These are phyloP conservation scores for Blastobotrys attinorum DNA, from an alignment of 805 yeast genomes.

Conservation along the genomic window DNA sequence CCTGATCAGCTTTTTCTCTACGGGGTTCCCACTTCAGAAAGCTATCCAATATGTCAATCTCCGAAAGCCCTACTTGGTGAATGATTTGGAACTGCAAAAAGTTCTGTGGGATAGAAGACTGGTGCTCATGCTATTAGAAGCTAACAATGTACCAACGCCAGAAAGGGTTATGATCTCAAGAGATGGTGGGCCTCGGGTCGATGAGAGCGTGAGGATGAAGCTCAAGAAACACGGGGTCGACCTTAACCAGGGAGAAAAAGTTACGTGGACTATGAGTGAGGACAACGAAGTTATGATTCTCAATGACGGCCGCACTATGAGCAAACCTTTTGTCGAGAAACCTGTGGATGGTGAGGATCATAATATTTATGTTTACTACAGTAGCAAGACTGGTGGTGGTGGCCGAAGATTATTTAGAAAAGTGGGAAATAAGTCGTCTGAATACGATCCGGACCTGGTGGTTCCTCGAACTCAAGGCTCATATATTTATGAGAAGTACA, in stretches of 20 bases:
- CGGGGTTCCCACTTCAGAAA: constrained; percentile 92
- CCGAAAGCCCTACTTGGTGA: constrained; percentile 82
- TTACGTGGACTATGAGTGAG: constrained; percentile 68
- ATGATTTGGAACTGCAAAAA: constrained; percentile 86
- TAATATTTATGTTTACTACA: constrained; percentile 87
- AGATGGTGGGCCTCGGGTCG: constrained; percentile 93
- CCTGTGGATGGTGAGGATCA: constrained; percentile 99
- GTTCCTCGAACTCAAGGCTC: constrained; percentile 85
- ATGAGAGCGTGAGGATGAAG: constrained; percentile 54
- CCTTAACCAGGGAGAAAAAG: constrained; percentile 49
- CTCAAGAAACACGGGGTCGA: constrained; percentile 56
- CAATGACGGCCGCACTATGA: constrained; percentile 63
- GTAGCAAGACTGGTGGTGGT: constrained; percentile 89
- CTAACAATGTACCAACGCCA: constrained; percentile 85
- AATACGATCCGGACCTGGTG: constrained; percentile 74
- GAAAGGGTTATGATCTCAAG: constrained; percentile 79
- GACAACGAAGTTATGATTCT: constrained; percentile 69
- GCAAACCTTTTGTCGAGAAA: constrained; percentile 93
- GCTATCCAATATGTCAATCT: constrained; percentile 86
- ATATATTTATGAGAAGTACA: constrained; percentile 84
- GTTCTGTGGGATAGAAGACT: constrained; percentile 96
- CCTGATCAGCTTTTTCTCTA: constrained; percentile 85
- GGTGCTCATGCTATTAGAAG: constrained; percentile 69
- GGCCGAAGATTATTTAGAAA: constrained; percentile 91
- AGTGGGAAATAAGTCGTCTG: constrained; percentile 95